phyloP scores from a whole-genome alignment of 176 grass and related monocot genomes.

The Juncus inflexus region DNA sequence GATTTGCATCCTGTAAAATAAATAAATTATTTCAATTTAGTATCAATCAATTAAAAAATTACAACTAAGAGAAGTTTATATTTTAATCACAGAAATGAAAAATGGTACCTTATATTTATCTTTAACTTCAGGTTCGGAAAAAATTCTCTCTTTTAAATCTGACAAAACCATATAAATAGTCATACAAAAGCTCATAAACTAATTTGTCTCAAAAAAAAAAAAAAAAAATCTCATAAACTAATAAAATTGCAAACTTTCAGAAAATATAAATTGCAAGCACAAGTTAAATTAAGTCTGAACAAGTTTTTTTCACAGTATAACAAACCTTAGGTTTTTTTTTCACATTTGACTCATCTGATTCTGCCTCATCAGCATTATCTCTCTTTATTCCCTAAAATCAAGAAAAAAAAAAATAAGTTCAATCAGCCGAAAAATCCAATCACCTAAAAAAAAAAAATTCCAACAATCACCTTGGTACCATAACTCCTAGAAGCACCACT shows the following conservation, averaged over 20 bases:
- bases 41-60: no score
- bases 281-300: no score
- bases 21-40: no score
- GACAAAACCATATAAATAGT: constrained; percentile 19
- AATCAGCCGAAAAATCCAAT: neutral
- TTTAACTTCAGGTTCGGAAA: constrained; percentile 44
- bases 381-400: constrained; percentile 43
- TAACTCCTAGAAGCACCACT: constrained; percentile 26
- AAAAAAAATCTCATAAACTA: no score
- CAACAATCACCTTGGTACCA: constrained; percentile 1
- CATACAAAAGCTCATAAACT: neutral
- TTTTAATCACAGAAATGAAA: no score
- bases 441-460: no score
- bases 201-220: neutral
- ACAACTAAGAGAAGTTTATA: no score
- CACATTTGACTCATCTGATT: constrained; percentile 31
- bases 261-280: no score
- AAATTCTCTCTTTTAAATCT: constrained; percentile 27
- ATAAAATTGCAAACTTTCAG: no score
- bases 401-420: neutral
- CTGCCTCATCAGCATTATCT: constrained; percentile 1
- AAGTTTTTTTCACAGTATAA: no score
- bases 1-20: constrained; percentile 44
- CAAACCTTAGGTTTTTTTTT: constrained; percentile 47
- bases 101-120: constrained; percentile 48